Evolutionary conservation across 306 rosid genomes (phyloP), one percentile per base, ranked within the genome.

Genomic region (Medicago arabica): DNA sequence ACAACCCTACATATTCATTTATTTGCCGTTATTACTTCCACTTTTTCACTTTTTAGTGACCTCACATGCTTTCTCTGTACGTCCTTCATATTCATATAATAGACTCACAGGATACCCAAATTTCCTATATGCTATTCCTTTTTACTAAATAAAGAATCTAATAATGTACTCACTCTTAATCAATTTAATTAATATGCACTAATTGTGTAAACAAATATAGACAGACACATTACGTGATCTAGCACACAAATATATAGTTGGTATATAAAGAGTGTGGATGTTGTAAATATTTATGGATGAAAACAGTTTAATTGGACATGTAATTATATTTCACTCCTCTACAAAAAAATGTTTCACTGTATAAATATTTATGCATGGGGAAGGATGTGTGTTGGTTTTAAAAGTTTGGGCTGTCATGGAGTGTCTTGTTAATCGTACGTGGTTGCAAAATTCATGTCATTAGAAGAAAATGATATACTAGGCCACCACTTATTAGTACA

Each of bases 11-110:
- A 49, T 8, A 50, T 58, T 83, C 77, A 83, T 86, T 86, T 74
- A 83, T 69, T 85, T 86, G 78, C 83, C 67, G 75, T 71, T 71
- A 63, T 82, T 77, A 57, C 50, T 64, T 69, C 82, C 82, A 49
- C 83, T 50, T 23, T 75, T 82, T 79, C 4, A 77, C 76, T 66
- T 76, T 82, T 61, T 15, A 34, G 40, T 9, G 19, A 4, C 3
- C 59, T 76, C 74, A 81, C 83, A 77, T 84, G 86, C 81, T 69
- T 69, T 55, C 80, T 54, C 40, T 64, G 34, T 65, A 41, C 39
- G 11, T 49, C 31, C 15, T 34, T 34, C 38, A 34, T 34, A 34
- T 34, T 34, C 38, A 34, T 34, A 34, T 34, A 6, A 50, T 51
- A 51, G 19, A 51, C 58, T 51, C 58, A 50, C 57, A 50, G 18